These are phyloP conservation scores for Globisporangium acanthophoron DNA, from an alignment of 352 stramenopile species.

Conservation along the genomic window DNA sequence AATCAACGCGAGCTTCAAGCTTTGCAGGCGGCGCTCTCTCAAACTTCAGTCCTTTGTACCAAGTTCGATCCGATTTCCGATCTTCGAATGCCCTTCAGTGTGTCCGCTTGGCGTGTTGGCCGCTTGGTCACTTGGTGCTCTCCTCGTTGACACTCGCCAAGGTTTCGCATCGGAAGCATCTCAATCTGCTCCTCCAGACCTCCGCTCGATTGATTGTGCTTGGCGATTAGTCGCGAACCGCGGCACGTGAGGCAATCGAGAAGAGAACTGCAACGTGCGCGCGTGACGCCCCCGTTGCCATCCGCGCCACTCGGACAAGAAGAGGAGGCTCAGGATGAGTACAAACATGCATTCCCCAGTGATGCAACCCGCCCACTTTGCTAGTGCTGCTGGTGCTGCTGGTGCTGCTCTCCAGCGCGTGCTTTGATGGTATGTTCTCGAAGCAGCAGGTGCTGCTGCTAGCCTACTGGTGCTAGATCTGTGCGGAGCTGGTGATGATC, in stretches of 20 bases:
- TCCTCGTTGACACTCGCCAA: no score
- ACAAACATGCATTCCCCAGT: neutral
- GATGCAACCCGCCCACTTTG: no score
- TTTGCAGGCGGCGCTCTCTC: neutral
- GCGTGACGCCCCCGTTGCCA: neutral
- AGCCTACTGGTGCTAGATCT: neutral
- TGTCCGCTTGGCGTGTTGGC: no score
- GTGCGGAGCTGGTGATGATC: neutral
- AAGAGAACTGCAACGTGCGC: neutral
- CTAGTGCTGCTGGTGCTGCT: no score
- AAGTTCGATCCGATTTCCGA: neutral
- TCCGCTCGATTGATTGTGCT: neutral
- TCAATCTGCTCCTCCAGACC: neutral
- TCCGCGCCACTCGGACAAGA: neutral
- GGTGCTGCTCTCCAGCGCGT: neutral
- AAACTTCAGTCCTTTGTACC: neutral
- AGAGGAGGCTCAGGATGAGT: neutral
- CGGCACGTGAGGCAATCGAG: neutral
- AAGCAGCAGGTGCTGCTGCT: neutral
- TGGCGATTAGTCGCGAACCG: neutral
- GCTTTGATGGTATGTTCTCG: neutral
- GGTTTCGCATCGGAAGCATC: no score
- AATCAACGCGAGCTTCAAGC: neutral
- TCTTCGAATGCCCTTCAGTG: neutral
- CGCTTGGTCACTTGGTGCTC: no score